Evolutionary conservation across 768 basidiomycete genomes (phyloP).

Genomic region (Clavulina sp.): DNA sequence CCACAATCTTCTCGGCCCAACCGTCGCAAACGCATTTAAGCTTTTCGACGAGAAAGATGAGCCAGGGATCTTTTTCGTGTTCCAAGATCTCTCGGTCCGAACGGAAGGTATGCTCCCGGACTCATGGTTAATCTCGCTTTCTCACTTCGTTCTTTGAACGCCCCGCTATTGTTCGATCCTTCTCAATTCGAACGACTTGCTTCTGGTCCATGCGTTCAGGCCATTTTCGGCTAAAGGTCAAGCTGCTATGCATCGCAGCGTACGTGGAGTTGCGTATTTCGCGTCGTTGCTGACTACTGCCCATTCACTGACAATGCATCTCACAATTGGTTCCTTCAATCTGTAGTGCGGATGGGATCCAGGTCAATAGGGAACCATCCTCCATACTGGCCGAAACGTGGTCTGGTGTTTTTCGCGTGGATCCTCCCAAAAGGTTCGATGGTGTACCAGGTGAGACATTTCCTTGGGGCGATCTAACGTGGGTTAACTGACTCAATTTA

Average conservation of each 20-base stretch:
- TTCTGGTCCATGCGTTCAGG: slow-evolving; percentile 27
- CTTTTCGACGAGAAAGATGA: slow-evolving; percentile 72
- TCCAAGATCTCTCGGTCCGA: slow-evolving; percentile 84
- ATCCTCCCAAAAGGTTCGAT: slow-evolving; percentile 85
- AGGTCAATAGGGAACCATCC: too few species aligned
- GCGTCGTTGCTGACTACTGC: not conserved
- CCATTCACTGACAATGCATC: not conserved
- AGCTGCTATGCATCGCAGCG: slow-evolving; percentile 83
- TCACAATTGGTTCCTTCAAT: too few species aligned
- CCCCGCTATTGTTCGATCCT: too few species aligned
- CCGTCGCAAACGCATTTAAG: slow-evolving; percentile 72
- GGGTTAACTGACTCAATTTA: not conserved
- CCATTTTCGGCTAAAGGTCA: slow-evolving; percentile 67
- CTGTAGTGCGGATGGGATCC: too few species aligned
- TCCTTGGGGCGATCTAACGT: not conserved
- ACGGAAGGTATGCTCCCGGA: slow-evolving; percentile 45
- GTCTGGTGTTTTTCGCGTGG: slow-evolving; percentile 72
- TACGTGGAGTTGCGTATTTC: slow-evolving; percentile 29
- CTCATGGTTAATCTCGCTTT: not conserved
- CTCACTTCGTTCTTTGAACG: too few species aligned
- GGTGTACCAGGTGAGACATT: slow-evolving; percentile 63
- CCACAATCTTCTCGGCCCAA: slow-evolving; percentile 53
- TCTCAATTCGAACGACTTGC: too few species aligned
- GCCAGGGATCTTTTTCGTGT: slow-evolving; percentile 83
- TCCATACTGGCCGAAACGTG: slow-evolving; percentile 72